Conservation (phyloP, 176 grass and related monocot genomes). For the Oryza officinalis region DNA sequence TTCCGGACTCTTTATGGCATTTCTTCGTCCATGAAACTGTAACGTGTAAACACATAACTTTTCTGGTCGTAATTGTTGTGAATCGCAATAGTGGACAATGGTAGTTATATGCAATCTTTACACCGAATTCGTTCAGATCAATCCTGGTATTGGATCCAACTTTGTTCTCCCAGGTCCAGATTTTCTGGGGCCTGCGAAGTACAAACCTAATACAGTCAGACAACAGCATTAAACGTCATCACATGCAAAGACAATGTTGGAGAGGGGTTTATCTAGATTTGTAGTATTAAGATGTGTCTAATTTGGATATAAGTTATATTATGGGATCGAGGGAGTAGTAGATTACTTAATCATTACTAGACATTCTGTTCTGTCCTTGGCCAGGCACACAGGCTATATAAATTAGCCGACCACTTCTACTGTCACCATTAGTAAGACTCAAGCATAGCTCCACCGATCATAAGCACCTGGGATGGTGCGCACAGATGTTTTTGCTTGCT, state of each 20-base stretch:
- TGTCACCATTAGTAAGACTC: not conserved
- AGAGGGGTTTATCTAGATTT: too few species aligned
- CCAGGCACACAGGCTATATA: not conserved
- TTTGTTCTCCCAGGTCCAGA: too few species aligned
- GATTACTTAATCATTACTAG: not conserved
- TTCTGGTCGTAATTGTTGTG: not conserved
- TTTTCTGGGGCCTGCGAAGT: not conserved
- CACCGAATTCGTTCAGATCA: not conserved
- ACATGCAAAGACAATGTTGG: not conserved
- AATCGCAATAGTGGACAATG: not conserved
- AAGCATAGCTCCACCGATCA: not conserved
- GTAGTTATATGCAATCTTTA: not conserved
- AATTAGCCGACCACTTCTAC: not conserved
- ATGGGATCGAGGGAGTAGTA: too few species aligned
- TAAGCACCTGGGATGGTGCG: not conserved
- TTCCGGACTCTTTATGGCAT: constrained; percentile 7
- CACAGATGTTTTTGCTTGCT: not conserved
- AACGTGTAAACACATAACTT: not conserved
- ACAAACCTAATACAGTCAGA: not conserved
- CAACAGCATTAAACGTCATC: not conserved
- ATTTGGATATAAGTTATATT: too few species aligned
- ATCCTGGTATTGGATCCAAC: not conserved
- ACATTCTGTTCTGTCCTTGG: not conserved
- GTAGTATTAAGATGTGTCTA: too few species aligned
- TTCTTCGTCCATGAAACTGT: constrained; percentile 8